Conservation (phyloP, 179 eudicot genomes). For the Beta corolliflora region DNA sequence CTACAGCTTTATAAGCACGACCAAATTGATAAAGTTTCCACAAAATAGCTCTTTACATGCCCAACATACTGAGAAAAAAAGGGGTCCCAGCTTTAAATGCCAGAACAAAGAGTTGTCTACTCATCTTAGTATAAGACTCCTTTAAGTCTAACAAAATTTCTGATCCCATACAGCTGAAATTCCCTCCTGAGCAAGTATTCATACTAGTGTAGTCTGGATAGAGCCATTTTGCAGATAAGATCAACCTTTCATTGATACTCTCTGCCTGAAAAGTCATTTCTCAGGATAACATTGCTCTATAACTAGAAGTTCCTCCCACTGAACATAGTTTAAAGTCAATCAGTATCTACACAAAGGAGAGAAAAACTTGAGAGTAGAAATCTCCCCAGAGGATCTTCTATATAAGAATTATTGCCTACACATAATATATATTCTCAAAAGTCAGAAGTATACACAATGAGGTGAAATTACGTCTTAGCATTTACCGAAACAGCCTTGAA, state of each 20-base stretch:
- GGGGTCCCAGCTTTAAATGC: conserved; percentile 9
- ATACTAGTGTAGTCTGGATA: neutral
- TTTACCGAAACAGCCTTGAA: conserved; percentile 54
- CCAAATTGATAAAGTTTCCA: neutral
- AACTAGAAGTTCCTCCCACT: neutral
- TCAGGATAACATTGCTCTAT: conserved; percentile 5
- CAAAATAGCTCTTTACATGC: neutral
- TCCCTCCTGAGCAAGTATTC: conserved; percentile 8
- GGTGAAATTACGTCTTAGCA: conserved; percentile 16
- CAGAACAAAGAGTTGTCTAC: conserved; percentile 13
- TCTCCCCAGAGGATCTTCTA: neutral
- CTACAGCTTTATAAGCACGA: conserved; percentile 5
- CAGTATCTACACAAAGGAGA: conserved; percentile 1
- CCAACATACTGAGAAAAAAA: neutral
- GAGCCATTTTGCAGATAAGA: conserved; percentile 2
- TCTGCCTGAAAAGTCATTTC: conserved; percentile 11
- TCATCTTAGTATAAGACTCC: neutral
- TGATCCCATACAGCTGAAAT: neutral
- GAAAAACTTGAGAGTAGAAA: neutral
- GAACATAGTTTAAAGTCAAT: neutral
- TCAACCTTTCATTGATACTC: neutral
- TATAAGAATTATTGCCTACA: neutral
- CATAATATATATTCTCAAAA: neutral
- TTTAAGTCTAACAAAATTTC: neutral
- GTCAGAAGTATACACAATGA: neutral